Evolutionary conservation across 169 alveolate genomes (phyloP), one percentile per base, ranked within the genome.

Genomic region (Babesia bigemina): DNA sequence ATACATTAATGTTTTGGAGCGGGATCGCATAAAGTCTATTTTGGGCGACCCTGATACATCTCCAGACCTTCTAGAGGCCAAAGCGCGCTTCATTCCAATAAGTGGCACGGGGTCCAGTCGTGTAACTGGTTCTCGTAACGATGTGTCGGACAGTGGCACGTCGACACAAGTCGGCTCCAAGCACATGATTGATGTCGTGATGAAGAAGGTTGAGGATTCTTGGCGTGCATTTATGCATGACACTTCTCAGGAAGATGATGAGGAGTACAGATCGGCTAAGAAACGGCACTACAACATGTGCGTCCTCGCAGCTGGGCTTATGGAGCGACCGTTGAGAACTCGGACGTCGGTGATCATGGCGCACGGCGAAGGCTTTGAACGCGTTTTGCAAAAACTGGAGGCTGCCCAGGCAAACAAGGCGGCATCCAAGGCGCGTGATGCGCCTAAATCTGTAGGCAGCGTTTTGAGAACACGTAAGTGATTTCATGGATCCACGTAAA

Each of bases 1-100:
- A 86, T 89, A 89, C 69, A 84, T 89, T 48, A 89, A 88, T 66
- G 79, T 89, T 7, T 71, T 89, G 60, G 93, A 89, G 53, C 61
- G 91, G 42, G 88, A 78, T 58, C 82, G 88, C 65, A 75, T 89
- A 39, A 89, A 85, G 55, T 82, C 87, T 39, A 60, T 76, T 42
- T 45, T 89, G 29, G 88, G 76, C 62, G 88, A 85, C 39, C 52
- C 82, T 26, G 86, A 85, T 14, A 70, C 56, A 3, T 44, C 82
- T 29, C 82, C 87, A 12, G 87, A 79, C 24, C 70, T 79, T 12
- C 71, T 70, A 33, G 82, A 79, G 45, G 73, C 61, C 50, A 79
- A 79, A 26, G 63, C 50, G n/a, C 69, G 74, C 50, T 79, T 70
- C 28, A 52, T 36, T 22, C 49, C 83, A 44, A 52, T 79, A 17